Evolutionary conservation across 495 filamentous ascomycete genomes (phyloP).

Genomic region (Chaetomidium leptoderma): DNA sequence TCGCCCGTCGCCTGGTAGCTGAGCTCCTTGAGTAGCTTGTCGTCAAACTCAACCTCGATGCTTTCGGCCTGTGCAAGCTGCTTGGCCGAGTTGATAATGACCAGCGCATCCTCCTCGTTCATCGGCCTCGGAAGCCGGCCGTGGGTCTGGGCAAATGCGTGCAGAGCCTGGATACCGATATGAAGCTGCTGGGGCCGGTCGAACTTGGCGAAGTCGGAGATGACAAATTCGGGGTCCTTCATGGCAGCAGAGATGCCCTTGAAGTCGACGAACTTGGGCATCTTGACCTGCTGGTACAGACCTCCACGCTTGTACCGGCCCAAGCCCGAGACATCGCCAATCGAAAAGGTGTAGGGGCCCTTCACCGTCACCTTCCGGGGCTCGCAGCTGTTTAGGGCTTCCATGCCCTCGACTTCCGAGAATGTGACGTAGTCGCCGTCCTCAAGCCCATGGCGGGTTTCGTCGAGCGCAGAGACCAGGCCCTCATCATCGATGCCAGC

Average conservation of each 20-base stretch:
- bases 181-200: constrained; percentile 91
- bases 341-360: constrained; percentile 94
- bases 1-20: constrained; percentile 95
- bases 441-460: constrained; percentile 90
- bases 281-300: constrained; percentile 91
- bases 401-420: constrained; percentile 89
- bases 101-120: constrained; percentile 75
- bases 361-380: constrained; percentile 90
- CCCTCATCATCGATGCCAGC: constrained; percentile 84
- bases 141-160: constrained; percentile 70
- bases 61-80: constrained; percentile 67
- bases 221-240: constrained; percentile 79
- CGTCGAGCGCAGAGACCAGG: constrained; percentile 89
- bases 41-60: constrained; percentile 71
- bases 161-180: constrained; percentile 85
- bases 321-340: constrained; percentile 84
- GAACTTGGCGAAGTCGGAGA: constrained; percentile 96
- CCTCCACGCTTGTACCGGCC: constrained; percentile 84
- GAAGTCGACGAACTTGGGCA: constrained; percentile 92
- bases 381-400: constrained; percentile 72
- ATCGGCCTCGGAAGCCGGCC: constrained; percentile 74
- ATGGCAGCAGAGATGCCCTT: constrained; percentile 69
- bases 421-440: constrained; percentile 97
- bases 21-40: constrained; percentile 88
- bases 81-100: constrained; percentile 68